phyloP scores from a whole-genome alignment of 306 rosid genomes.

The Prunus dulcis region DNA sequence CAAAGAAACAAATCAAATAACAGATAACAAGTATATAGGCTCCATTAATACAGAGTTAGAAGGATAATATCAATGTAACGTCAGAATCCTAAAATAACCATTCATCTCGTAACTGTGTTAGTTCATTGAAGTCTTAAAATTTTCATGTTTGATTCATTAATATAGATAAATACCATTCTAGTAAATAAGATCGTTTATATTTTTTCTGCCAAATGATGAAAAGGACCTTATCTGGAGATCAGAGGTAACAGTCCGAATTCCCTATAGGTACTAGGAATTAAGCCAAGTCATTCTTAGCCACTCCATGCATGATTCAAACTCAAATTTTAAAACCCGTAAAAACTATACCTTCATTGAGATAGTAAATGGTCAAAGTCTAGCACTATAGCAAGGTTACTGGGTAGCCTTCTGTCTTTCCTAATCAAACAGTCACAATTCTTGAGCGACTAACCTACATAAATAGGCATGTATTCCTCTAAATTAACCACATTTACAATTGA shows the following conservation, averaged over 20 bases:
- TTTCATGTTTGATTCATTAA: background rate
- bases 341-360: background rate
- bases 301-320: background rate
- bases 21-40: background rate
- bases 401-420: background rate
- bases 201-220: background rate
- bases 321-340: background rate
- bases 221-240: background rate
- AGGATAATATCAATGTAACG: background rate
- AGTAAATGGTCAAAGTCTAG: background rate
- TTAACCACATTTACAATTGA: background rate
- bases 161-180: background rate
- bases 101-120: background rate
- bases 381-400: background rate
- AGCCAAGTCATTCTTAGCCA: background rate
- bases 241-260: background rate
- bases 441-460: background rate
- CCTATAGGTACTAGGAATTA: background rate
- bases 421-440: background rate
- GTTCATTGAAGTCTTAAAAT: background rate
- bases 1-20: conserved; percentile 14
- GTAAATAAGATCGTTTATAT: background rate
- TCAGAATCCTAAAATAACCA: background rate
- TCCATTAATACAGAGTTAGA: background rate
- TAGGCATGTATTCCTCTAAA: background rate